These are phyloP conservation scores for Coemansia furcata DNA, from an alignment of 192 early-diverging fungal genomes.

Conservation along the genomic window DNA sequence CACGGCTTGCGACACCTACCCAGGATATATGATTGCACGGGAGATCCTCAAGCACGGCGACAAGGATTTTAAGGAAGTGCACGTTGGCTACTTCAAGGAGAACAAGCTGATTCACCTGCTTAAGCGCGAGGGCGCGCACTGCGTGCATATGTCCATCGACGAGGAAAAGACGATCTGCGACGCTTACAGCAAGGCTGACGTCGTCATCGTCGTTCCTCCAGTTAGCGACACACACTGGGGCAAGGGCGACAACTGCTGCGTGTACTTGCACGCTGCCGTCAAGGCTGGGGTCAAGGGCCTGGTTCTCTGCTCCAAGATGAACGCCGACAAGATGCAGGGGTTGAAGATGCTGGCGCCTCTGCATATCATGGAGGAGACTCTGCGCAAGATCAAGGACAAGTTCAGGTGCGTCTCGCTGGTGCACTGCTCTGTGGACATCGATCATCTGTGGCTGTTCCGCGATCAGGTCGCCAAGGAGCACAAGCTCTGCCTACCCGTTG, in stretches of 20 bases:
- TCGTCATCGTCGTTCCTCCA: conserved; percentile 43
- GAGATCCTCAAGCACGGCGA: conserved; percentile 27
- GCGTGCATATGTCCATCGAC: conserved; percentile 18
- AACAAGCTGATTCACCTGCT: conserved; percentile 36
- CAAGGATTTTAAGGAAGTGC: conserved; percentile 25
- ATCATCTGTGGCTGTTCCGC: conserved; percentile 49
- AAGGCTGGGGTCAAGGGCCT: conserved; percentile 42
- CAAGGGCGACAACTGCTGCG: conserved; percentile 14
- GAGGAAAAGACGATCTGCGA: conserved; percentile 25
- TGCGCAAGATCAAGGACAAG: conserved; percentile 26
- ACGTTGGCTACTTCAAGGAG: conserved; percentile 28
- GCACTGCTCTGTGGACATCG: conserved; percentile 47
- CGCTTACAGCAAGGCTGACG: conserved; percentile 39
- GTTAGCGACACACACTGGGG: conserved; percentile 39
- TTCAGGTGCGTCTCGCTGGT: conserved; percentile 39
- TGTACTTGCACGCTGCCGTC: conserved; percentile 30
- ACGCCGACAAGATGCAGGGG: conserved; percentile 23
- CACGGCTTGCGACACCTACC: conserved; percentile 45
- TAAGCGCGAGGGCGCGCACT: conserved; percentile 32
- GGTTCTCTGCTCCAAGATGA: conserved; percentile 45
- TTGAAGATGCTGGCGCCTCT: conserved; percentile 33
- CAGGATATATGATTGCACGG: conserved; percentile 31
- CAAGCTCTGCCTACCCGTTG: conserved; percentile 31
- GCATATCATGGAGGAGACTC: conserved; percentile 35
- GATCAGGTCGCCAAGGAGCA: conserved; percentile 30